Percentiles rank a stretch among this genome's conserved stretches.
These are phyloP conservation scores for Termitomyces sp. DNA, from an alignment of 768 basidiomycete species.

Conservation along the genomic window DNA sequence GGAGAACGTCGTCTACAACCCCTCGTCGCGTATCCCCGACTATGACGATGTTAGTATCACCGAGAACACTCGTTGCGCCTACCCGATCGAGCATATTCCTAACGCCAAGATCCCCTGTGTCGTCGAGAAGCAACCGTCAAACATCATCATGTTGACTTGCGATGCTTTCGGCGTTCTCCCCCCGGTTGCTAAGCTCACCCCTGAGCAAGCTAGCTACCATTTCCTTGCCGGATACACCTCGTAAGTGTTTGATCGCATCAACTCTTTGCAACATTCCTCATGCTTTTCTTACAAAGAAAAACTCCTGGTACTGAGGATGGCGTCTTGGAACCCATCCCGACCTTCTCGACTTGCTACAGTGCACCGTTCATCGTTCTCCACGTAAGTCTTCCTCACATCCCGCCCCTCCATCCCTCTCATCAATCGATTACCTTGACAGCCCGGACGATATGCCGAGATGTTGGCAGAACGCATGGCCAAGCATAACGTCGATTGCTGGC, in stretches of 20 bases:
- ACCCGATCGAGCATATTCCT: slow-evolving; percentile 96
- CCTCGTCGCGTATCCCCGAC: slow-evolving; percentile 73
- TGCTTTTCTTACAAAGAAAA: slow-evolving; percentile 48
- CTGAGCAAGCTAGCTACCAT: slow-evolving; percentile 96
- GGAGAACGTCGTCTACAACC: slow-evolving; percentile 98
- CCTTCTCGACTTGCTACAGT: slow-evolving; percentile 98
- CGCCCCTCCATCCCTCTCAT: background rate
- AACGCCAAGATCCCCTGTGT: slow-evolving; percentile 93
- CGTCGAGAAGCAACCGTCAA: slow-evolving; percentile 82
- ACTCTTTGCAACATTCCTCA: background rate
- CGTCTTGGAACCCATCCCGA: slow-evolving; percentile 95
- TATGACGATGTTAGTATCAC: slow-evolving; percentile 97
- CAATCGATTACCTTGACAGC: slow-evolving; percentile 32
- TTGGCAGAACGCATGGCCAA: slow-evolving; percentile 89
- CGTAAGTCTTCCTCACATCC: slow-evolving; percentile 33
- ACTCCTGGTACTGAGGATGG: slow-evolving; percentile 99
- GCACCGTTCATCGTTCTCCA: slow-evolving; percentile 99
- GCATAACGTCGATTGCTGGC: slow-evolving; percentile 90
- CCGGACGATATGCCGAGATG: slow-evolving; percentile 95
- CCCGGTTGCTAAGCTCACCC: slow-evolving; percentile 86
- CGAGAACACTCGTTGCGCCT: slow-evolving; percentile 98
- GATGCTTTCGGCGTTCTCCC: slow-evolving; percentile 98
- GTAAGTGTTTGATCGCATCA: slow-evolving; percentile 32
- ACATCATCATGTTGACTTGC: slow-evolving; percentile 96
- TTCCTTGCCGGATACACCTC: slow-evolving; percentile 97